Evolutionary conservation across 768 basidiomycete species (phyloP), one percentile per base, ranked within the genome.

Genomic region (Phallus indusiatus): DNA sequence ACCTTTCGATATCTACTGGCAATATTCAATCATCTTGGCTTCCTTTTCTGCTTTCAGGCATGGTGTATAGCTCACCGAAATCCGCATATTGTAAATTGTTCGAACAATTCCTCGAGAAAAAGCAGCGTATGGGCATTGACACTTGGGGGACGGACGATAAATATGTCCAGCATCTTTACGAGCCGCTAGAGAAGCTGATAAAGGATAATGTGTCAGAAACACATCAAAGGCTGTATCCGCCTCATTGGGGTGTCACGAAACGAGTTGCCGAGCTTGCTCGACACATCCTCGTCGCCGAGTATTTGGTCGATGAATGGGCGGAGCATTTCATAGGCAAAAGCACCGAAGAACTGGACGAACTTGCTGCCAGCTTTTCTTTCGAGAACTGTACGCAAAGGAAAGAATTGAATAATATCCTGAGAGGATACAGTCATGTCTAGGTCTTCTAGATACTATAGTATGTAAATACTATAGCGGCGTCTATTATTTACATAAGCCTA

Each of bases 361-460:
- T 92, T 53, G 88, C 89, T n/a, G 74, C 76, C 64, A 86, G 86
- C 69, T 90, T 92, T 75, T 75, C 74, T 68, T 86, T 83, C 64
- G 82, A 81, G 53, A 76, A 82, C 55, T 92, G 89, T 71, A 65
- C 80, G 67, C 81, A 83, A 71, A 73, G 90, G 50, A 83, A 84
- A 18, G 82, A 79, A 24, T 69, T 92, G 65, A 86, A 86, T 67
- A 61, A 65, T 22, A 67, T 72, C 34, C 66, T 75, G 12, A 64
- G 63, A 20, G 65, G 54, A 16, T 66, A 69, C 55, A 59, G 55
- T 49, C 42, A 42, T 42, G 42, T 42, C 12, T 42, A n/a, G n/a
- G 4, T 42, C 4, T n/a, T 42, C 4, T 42, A 11, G 2, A 14
- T 10, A 37, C 36, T 37, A 14, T 14, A 11, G 2, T 10, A 42